phyloP scores from a whole-genome alignment of 73 alveolate species.

The Paramecium octaurelia region DNA sequence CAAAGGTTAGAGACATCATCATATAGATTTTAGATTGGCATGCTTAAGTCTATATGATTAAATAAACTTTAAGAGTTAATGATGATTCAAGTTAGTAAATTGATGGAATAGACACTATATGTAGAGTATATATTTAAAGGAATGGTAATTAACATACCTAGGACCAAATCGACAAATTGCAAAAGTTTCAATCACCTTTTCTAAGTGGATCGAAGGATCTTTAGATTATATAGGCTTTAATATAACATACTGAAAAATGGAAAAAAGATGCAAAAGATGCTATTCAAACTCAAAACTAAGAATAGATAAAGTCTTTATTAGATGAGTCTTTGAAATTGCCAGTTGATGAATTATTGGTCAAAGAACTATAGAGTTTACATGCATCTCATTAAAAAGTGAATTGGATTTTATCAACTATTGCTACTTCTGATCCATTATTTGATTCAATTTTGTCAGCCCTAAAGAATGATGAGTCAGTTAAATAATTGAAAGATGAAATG shows the following conservation, averaged over 20 bases:
- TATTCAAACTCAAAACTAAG: background rate
- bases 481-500: background rate
- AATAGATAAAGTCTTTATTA: background rate
- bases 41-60: constrained; percentile 20
- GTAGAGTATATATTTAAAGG: background rate
- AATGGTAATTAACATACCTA: background rate
- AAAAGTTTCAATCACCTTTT: constrained; percentile 12
- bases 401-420: background rate
- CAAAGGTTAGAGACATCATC: background rate
- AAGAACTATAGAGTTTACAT: background rate
- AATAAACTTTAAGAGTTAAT: background rate
- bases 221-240: background rate
- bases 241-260: background rate
- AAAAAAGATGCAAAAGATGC: constrained; percentile 17
- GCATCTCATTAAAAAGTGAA: background rate
- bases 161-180: background rate
- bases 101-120: background rate
- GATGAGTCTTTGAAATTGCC: constrained; percentile 14
- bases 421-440: background rate
- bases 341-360: background rate
- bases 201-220: constrained; percentile 20
- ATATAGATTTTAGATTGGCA: constrained; percentile 24
- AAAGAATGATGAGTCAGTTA: background rate
- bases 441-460: background rate
- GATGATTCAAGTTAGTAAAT: background rate